Conservation (phyloP, 805 yeast species). For the Jamesozyma piceae region DNA sequence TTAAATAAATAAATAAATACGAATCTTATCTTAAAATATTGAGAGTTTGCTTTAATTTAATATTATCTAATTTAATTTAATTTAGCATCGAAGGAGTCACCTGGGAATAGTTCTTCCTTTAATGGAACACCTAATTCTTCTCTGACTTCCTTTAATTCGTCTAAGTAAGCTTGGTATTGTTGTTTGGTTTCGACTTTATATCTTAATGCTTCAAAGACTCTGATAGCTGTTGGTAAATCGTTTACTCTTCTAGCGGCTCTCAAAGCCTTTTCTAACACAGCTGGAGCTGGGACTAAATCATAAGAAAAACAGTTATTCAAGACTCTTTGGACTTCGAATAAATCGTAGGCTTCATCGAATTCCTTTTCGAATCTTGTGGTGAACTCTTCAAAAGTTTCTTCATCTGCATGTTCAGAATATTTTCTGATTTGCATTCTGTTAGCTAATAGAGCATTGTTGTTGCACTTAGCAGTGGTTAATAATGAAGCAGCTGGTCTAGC, state of each 20-base stretch:
- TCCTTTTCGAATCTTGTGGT: conserved; percentile 87
- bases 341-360: conserved; percentile 86
- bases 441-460: background rate
- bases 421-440: conserved; percentile 38
- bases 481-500: conserved; percentile 2
- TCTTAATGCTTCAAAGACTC: conserved; percentile 95
- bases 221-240: conserved; percentile 96
- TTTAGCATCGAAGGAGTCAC: conserved; percentile 9
- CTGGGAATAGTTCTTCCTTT: conserved; percentile 75
- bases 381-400: conserved; percentile 92
- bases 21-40: conserved; percentile 2
- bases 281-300: conserved; percentile 97
- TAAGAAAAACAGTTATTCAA: conserved; percentile 96
- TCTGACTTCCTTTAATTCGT: conserved; percentile 85
- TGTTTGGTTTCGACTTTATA: conserved; percentile 91
- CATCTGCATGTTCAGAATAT: conserved; percentile 74
- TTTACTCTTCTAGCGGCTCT: conserved; percentile 98
- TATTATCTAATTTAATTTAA: background rate
- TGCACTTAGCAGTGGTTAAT: background rate
- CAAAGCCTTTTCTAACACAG: conserved; percentile 89
- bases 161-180: conserved; percentile 93
- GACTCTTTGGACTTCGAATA: conserved; percentile 85
- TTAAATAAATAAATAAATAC: background rate
- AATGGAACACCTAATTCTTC: conserved; percentile 87
- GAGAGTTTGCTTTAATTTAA: no score